Conservation (phyloP, 2,329 filamentous ascomycete genomes). For the Ascochyta koolunga region DNA sequence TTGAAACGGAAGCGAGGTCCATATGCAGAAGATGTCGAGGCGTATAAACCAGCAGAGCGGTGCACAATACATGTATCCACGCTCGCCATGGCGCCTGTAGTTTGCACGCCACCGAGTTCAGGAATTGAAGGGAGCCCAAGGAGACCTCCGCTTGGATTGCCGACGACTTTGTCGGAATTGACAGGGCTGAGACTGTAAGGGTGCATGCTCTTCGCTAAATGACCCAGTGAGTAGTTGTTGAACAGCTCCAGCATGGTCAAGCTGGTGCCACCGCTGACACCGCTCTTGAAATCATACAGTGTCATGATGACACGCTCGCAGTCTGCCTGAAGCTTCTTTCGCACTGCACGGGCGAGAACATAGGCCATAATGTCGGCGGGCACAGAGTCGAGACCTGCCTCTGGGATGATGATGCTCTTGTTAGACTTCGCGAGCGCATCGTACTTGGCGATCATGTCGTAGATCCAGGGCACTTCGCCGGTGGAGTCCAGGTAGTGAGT, state of each 20-base stretch:
- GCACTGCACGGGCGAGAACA: conserved; percentile 60
- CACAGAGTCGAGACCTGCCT: conserved; percentile 66
- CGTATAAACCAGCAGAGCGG: conserved; percentile 63
- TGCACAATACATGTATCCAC: conserved; percentile 64
- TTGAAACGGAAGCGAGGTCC: conserved; percentile 64
- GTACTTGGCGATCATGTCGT: conserved; percentile 66
- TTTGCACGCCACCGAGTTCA: conserved; percentile 66
- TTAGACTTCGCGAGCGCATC: conserved; percentile 64
- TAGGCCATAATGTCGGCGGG: conserved; percentile 64
- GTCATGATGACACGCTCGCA: conserved; percentile 59
- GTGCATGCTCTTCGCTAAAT: conserved; percentile 55
- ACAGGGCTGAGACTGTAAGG: conserved; percentile 60
- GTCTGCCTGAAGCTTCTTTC: conserved; percentile 57
- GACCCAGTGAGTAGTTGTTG: conserved; percentile 53
- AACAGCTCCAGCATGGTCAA: conserved; percentile 68
- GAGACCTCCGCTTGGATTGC: conserved; percentile 43
- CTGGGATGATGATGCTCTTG: conserved; percentile 66
- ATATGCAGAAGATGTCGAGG: conserved; percentile 51
- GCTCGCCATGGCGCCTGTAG: conserved; percentile 58
- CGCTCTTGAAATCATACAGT: conserved; percentile 59
- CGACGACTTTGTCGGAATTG: conserved; percentile 46
- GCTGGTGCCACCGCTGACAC: conserved; percentile 63
- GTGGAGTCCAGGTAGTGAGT: conserved; percentile 73
- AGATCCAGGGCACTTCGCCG: conserved; percentile 69
- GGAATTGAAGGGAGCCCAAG: conserved; percentile 61